Evolutionary conservation across 2,329 filamentous ascomycete species (phyloP).

Genomic region (Ceratocystis cubensis): DNA sequence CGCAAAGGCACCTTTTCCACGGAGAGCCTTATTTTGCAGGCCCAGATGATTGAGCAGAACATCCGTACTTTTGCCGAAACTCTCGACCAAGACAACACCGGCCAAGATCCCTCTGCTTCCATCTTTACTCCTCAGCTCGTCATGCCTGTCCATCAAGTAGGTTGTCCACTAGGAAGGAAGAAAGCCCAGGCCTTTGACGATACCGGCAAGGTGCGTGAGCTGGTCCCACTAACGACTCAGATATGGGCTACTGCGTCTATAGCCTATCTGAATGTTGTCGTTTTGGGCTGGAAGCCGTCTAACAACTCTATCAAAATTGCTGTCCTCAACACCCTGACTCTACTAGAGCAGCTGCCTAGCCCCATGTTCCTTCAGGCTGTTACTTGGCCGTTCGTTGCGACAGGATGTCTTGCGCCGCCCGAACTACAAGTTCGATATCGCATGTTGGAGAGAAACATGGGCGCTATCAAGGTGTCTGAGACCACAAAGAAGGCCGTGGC

Average conservation of each 20-base stretch:
- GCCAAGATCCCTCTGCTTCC: slow-evolving; percentile 11
- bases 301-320: slow-evolving; percentile 31
- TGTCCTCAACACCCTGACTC: slow-evolving; percentile 25
- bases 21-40: slow-evolving; percentile 35
- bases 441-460: slow-evolving; percentile 31
- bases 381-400: slow-evolving; percentile 34
- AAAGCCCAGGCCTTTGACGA: slow-evolving; percentile 20
- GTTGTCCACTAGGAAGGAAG: slow-evolving; percentile 14
- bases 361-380: slow-evolving; percentile 29
- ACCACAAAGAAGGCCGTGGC: slow-evolving; percentile 33
- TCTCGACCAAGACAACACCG: slow-evolving; percentile 22
- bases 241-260: slow-evolving; percentile 39
- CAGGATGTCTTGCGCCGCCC: slow-evolving; percentile 31
- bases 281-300: slow-evolving; percentile 40
- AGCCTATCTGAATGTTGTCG: slow-evolving; percentile 37
- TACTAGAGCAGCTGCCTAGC: slow-evolving; percentile 29
- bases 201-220: slow-evolving; percentile 15
- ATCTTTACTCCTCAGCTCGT: slow-evolving; percentile 13
- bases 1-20: slow-evolving; percentile 34
- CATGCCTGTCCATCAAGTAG: slow-evolving; percentile 20
- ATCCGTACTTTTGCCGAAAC: slow-evolving; percentile 28
- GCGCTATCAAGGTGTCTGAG: slow-evolving; percentile 35
- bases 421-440: slow-evolving; percentile 35
- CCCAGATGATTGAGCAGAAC: slow-evolving; percentile 31
- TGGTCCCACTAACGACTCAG: slow-evolving; percentile 25